Evolutionary conservation across 2,329 filamentous ascomycete genomes (phyloP), one percentile per base, ranked within the genome.

Genomic region (Capronia epimyces): DNA sequence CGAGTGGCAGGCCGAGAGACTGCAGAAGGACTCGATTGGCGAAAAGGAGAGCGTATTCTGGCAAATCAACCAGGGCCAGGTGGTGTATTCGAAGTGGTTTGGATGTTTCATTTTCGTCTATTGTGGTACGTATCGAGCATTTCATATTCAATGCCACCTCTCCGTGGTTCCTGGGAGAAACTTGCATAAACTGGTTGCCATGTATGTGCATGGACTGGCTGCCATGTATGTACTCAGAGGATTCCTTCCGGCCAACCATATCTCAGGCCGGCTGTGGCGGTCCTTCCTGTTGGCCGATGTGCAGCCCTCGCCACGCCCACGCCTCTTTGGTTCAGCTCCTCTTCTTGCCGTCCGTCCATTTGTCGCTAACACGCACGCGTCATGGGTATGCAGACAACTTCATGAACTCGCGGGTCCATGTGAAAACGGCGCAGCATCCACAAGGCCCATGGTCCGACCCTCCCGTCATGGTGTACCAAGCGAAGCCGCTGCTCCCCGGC

Each of bases 21-120:
- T 60, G 36, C 20, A 49, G 8, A 47, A 49, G 1, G 55, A 27
- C 16, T 20, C 51, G 2, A 29, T 60, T 1, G 53, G 55, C n/a
- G 57, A 60, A 31, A 61, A 58, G 31, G 56, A 61, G 48, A 58
- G 58, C 25, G 49, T 63, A 9, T 63, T 63, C 39, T 62, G 60
- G 60, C 58, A 62, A 42, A 52, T 62, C 55, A 61, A 63, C 37
- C 60, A 63, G 44, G 60, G 60, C 7, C 59, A 61, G 45, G 56
- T 63, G n/a, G 39, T 63, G 24, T 63, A 53, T 50, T 62, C 58
- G 16, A 50, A 44, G 10, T 59, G 53, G 18, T 55, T 56, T 31
- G 44, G 44, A n/a, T 57, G 56, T 32, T 62, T 59, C 34, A 31
- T 63, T n/a, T 63, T 63, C 42, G 49, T 62, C 6, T 63, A 62